A percentile compares a stretch with the other conserved stretches of the same genome.
Conservation (phyloP, 2,329 filamentous ascomycete genomes). For the Leptographium lundbergii region DNA sequence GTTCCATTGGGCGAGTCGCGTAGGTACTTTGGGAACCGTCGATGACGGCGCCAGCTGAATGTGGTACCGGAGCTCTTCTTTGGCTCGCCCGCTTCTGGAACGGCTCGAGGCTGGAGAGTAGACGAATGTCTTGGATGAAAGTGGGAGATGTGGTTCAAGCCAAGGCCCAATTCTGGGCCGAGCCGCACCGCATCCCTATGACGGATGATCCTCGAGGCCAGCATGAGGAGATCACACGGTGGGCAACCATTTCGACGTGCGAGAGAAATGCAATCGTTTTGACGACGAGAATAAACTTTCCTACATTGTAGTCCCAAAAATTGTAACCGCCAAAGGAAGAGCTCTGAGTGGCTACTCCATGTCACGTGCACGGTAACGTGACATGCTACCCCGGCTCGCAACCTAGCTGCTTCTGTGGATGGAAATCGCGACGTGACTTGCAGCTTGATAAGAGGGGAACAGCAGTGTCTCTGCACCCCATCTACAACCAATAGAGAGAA, state of each 20-base stretch:
- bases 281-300: neutral
- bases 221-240: constrained; percentile 11
- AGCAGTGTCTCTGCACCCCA: neutral
- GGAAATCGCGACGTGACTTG: neutral
- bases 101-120: neutral
- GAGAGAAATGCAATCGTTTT: neutral
- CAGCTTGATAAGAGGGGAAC: neutral
- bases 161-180: neutral
- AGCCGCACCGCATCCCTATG: constrained; percentile 9
- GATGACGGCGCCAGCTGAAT: neutral
- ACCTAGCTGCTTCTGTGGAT: neutral
- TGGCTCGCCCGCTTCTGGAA: neutral
- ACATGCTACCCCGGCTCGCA: neutral
- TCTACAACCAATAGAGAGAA: neutral
- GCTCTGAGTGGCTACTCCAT: neutral
- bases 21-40: constrained; percentile 9
- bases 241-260: constrained; percentile 14
- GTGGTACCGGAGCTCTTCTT: neutral
- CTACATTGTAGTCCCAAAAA: neutral
- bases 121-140: neutral
- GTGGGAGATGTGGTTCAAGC: neutral
- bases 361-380: neutral
- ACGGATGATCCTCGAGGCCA: constrained; percentile 13
- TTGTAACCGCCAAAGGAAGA: neutral
- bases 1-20: constrained; percentile 11